Conservation (phyloP, 192 early-diverging fungal genomes). For the Chytriomyces confervae region DNA sequence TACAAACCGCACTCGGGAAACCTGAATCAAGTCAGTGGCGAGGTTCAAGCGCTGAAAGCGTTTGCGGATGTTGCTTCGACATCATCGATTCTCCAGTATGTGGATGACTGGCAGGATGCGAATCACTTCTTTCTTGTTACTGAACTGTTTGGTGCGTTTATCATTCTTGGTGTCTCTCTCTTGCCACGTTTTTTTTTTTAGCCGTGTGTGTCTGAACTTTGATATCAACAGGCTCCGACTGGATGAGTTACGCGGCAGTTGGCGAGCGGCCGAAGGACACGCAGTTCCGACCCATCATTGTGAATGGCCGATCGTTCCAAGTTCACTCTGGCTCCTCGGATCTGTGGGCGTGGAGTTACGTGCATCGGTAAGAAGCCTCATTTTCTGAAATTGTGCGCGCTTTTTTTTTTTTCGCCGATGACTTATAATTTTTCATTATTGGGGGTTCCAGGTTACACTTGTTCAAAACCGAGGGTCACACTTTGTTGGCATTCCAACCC, state of each 20-base stretch:
- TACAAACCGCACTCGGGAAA: conserved; percentile 17
- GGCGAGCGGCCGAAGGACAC: neutral
- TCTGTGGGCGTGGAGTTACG: conserved; percentile 29
- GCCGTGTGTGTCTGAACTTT: too few species aligned
- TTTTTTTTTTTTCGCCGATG: too few species aligned
- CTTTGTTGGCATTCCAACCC: neutral
- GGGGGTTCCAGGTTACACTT: neutral
- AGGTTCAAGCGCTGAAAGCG: conserved; percentile 20
- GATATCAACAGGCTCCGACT: neutral
- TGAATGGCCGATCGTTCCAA: neutral
- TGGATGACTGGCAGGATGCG: conserved; percentile 24
- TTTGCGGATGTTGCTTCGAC: neutral
- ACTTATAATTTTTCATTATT: too few species aligned
- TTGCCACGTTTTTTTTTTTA: too few species aligned
- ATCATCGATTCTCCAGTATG: conserved; percentile 15
- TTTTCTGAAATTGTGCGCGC: neutral
- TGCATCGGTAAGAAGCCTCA: neutral
- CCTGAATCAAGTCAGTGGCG: neutral
- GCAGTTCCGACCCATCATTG: neutral
- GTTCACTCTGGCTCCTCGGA: conserved; percentile 21
- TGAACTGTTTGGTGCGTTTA: conserved; percentile 14
- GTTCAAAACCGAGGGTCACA: neutral
- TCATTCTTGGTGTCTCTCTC: neutral
- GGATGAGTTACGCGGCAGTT: neutral
- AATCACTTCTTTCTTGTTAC: conserved; percentile 39